Evolutionary conservation across 2,329 filamentous ascomycete genomes (phyloP), one percentile per base, ranked within the genome.

Genomic region (Paecilomyces niveus): DNA sequence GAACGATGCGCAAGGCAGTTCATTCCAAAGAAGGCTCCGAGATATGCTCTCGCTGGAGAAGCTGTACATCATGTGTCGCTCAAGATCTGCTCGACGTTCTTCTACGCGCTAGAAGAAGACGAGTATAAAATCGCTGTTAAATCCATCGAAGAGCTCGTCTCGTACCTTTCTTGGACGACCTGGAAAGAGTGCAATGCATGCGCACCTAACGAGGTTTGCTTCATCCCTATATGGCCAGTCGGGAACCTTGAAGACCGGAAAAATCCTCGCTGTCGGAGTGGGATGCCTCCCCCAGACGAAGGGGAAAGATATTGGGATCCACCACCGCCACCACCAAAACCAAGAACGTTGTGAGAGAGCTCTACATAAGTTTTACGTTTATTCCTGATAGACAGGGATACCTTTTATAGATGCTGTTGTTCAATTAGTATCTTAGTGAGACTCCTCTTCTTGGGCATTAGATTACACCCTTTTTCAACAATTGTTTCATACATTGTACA

Each of bases 171-270:
- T 6, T 89, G 86, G 86, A 78, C 82, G 3, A 77, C 72, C 0
- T 88, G 84, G 84, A 85, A 83, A 63, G 76, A 80, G 54, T 84
- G 83, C 55, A 72, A 75, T 6, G 75, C 76, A 0, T 88, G 86
- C 65, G 69, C 64, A 0, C 74, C 76, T 7, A 77, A 83, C 52
- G 80, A 88, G 68, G 69, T 85, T 2, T 85, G 85, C 61, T 79
- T 83, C 53, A 74, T 87, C n/a, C 84, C 84, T 1, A 85, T 88
- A 65, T 88, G 85, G 85, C 85, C 85, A 0, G 74, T 80, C 67
- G 85, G 85, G 0, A 75, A 71, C 0, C 65, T 72, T 0, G 76
- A 83, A 26, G 85, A 88, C 65, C 82, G 85, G 63, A 77, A 75
- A 32, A 67, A 72, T 50, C 82, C 83, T 5, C 66, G 68, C 33